Evolutionary conservation across 352 stramenopile genomes (phyloP), one percentile per base, ranked within the genome.

Genomic region (Phytophthora idaei): DNA sequence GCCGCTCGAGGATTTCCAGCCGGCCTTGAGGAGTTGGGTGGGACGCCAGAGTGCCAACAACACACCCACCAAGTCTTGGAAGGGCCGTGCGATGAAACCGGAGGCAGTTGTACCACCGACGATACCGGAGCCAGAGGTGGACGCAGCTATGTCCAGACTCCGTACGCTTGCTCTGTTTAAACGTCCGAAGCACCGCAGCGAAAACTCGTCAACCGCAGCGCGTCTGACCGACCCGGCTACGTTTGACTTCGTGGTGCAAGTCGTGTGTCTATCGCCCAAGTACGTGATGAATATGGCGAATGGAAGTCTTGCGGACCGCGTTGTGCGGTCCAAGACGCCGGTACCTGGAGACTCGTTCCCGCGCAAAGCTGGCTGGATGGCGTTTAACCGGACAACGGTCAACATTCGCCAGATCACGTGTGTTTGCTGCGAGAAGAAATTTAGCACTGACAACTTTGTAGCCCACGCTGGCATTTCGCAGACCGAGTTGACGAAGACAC

Each of bases 261-360:
- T 78, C 17, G 71, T 78, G 8, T 78, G 71, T 34, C 49, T 78
- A 3, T 61, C 71, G 14, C 53, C 56, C 0, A 78, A 74, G 37
- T 78, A 78, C 46, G 66, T 78, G 31, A 69, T 75, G 61, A 73
- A 45, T 14, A 78, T 78, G 71, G n/a, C 34, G 12, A 61, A 78
- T 34, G 71, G 71, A 25, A 66, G 51, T 49, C 57, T 78, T n/a
- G 66, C 27, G 5, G 71, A 78, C 37, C 61, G 52, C 9, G 65
- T 74, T 7, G 46, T 59, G 28, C 39, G 57, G 15, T 71, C 70
- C 2, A 57, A 57, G 57, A 75, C 57, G n/a, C 29, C 52, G 21
- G 57, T 27, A n/a, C 69, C 64, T 2, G 64, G 36, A 5, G 61
- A 61, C 9, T 68, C 57, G 14, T 78, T 75, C n/a, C 70, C 70